Evolutionary conservation across 352 stramenopile species (phyloP), one percentile per base, ranked within the genome.

Genomic region (Peronospora destructor): DNA sequence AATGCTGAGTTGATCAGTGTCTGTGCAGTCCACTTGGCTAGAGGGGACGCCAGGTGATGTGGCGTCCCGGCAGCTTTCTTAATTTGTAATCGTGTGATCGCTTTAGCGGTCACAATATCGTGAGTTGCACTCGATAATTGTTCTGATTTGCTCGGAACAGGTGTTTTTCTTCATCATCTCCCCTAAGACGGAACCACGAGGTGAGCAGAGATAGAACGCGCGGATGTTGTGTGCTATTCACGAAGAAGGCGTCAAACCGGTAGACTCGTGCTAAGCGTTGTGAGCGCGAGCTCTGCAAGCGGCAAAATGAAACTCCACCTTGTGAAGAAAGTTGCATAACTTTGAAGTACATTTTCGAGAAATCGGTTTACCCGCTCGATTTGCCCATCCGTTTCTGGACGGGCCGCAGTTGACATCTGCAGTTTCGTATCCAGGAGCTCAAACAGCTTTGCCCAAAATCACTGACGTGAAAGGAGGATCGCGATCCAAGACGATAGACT

Each of bases 181-280:
- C n/a, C n/a, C n/a, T n/a, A n/a, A n/a, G n/a, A n/a, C n/a, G n/a
- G n/a, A n/a, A n/a, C n/a, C n/a, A n/a, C n/a, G n/a, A n/a, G n/a
- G n/a, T n/a, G n/a, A 48, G 26, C 19, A 36, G 9, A 26, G 17
- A 9, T 4, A 16, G 42, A 12, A 37, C 32, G 45, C 38, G 25
- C 10, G 26, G 19, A 35, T 35, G 16, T 10, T 28, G 37, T 12
- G 16, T 13, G 7, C 3, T n/a, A 28, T 46, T 45, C 0, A 45
- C 38, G 23, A 45, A 41, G 45, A 47, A 16, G 48, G 45, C 8
- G 36, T 45, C 13, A 54, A 14, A 4, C 26, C 37, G 2, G 46
- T 53, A 6, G 46, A 53, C 9, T 13, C 35, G 7, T 53, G 46
- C 0, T 10, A 3, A 0, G 41, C 41, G 6, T 43, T 43, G 37